Evolutionary conservation across 345 rosid genomes (phyloP).

Genomic region (Trapa bicornis): DNA sequence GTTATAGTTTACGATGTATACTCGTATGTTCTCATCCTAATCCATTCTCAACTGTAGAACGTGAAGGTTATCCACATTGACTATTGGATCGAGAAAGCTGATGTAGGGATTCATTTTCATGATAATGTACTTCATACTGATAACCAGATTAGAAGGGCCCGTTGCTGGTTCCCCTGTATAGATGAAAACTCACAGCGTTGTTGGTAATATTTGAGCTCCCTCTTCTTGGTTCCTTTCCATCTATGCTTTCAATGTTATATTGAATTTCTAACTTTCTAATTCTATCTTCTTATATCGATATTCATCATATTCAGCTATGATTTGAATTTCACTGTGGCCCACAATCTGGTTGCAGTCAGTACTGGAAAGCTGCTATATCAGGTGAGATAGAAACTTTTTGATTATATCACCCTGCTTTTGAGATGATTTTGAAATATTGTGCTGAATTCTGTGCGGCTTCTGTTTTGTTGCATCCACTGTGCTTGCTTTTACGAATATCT

Average conservation of each 20-base stretch:
- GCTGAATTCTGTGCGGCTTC: neutral
- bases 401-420: neutral
- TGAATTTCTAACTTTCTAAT: neutral
- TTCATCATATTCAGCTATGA: conserved; percentile 45
- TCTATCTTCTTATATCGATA: conserved; percentile 2
- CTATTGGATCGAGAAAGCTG: conserved; percentile 85
- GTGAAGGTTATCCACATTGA: conserved; percentile 73
- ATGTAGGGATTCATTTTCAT: conserved; percentile 81
- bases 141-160: conserved; percentile 85
- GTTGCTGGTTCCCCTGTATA: conserved; percentile 95
- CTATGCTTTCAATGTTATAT: neutral
- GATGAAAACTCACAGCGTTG: conserved; percentile 75
- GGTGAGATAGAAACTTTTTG: conserved; percentile 29
- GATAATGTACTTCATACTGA: conserved; percentile 67
- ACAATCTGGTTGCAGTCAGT: conserved; percentile 82
- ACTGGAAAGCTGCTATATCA: conserved; percentile 72
- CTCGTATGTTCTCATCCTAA: conserved; percentile 37
- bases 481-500: neutral
- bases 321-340: conserved; percentile 92
- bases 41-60: conserved; percentile 72
- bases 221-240: neutral
- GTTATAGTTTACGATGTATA: conserved; percentile 22
- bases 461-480: neutral
- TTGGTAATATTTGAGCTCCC: conserved; percentile 31
- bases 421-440: neutral